A percentile compares a stretch with the other conserved stretches of the same genome.
Conservation (phyloP, 306 rosid species). For the Myrica gale region DNA sequence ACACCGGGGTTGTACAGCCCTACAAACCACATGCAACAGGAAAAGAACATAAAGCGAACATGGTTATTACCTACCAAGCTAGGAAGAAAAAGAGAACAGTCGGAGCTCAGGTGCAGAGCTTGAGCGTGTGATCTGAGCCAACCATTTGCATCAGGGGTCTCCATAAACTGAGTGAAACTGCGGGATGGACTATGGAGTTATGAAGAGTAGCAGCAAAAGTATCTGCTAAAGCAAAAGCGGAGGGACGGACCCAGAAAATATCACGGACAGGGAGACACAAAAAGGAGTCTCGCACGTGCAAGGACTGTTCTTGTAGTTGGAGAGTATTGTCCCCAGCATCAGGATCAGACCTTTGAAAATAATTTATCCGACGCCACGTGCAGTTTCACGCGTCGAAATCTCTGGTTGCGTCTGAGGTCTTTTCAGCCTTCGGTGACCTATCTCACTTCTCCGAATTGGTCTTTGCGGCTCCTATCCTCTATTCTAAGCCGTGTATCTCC, state of each 20-base stretch:
- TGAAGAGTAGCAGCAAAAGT: neutral
- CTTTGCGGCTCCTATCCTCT: no score
- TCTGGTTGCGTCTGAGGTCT: no score
- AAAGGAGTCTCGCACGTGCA: conserved; percentile 26
- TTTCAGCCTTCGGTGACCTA: no score
- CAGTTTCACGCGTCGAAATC: no score
- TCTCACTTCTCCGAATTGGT: no score
- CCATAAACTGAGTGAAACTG: conserved; percentile 12
- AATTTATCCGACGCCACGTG: no score
- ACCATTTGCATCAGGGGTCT: conserved; percentile 19
- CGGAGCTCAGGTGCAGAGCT: conserved; percentile 32
- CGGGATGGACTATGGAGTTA: neutral
- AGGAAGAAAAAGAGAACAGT: conserved; percentile 1
- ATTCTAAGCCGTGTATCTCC: no score
- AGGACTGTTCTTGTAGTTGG: neutral
- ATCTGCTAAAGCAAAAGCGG: conserved; percentile 6
- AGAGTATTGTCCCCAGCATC: neutral
- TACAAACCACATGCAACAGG: neutral
- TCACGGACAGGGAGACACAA: conserved; percentile 43
- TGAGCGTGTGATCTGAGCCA: conserved; percentile 22
- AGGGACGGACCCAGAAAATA: neutral
- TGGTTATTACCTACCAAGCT: conserved; percentile 41
- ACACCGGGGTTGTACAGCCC: no score
- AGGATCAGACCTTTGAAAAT: no score
- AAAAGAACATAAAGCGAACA: neutral